Evolutionary conservation across 495 filamentous ascomycete species (phyloP).

Genomic region (Xylaria longipes): DNA sequence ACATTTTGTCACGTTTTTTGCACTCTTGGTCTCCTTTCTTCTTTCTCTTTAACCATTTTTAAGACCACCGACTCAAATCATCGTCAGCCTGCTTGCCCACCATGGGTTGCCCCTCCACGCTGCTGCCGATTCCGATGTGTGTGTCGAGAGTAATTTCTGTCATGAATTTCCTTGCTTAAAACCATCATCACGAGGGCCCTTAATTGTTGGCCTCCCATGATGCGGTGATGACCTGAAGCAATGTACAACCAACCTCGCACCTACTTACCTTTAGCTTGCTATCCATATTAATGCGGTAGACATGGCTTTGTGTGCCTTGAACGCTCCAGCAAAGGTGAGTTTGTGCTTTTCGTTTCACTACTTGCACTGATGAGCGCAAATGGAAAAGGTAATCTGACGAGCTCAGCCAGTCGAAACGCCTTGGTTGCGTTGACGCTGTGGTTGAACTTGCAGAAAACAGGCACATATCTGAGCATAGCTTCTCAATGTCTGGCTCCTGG

Average conservation of each 20-base stretch:
- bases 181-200: conserved; percentile 98
- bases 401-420: conserved; percentile 19
- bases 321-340: conserved; percentile 7
- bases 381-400: conserved; percentile 26
- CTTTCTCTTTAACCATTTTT: conserved; percentile 53
- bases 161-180: conserved; percentile 85
- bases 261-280: background rate
- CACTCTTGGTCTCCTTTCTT: conserved; percentile 27
- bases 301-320: background rate
- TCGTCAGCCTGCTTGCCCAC: conserved; percentile 67
- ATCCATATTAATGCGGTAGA: background rate
- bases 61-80: conserved; percentile 96
- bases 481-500: background rate
- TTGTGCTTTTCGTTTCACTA: conserved; percentile 3
- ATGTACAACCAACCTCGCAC: conserved; percentile 45
- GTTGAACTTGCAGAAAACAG: conserved; percentile 27
- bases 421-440: conserved; percentile 13
- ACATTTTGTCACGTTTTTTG: conserved; percentile 26
- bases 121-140: conserved; percentile 87
- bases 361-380: conserved; percentile 22
- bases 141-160: conserved; percentile 71
- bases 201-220: conserved; percentile 82
- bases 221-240: conserved; percentile 94
- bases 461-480: conserved; percentile 26
- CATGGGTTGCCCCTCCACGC: conserved; percentile 57